Base-by-base conservation (phyloP, 179 eudicot genomes). In the Dionaea muscipula region DNA sequence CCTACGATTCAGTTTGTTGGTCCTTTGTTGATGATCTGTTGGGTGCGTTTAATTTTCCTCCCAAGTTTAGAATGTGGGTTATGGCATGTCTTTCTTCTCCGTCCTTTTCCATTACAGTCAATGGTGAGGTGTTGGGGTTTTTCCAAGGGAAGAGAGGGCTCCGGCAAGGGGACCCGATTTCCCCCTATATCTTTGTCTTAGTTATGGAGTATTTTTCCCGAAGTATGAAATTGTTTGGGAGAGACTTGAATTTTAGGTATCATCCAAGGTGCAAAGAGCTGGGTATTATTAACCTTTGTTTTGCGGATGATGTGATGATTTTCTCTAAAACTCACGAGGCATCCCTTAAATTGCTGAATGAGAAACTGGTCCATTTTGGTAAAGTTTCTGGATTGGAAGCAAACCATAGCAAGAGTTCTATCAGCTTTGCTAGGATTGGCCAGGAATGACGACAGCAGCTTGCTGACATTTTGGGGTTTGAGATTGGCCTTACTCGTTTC, bases 191-290 rank as follows among this genome's bases (percentile, higher is more conserved):
- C 7, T 56, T 56, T 41, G 37, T 25, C 0, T 15, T 56, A 0
- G n/a, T 15, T 2, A 56, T 56, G 49, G 50, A 56, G 4, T 56
- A 56, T 37, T 28, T 56, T 0, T 11, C 47, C 0, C 2, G 50
- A 1, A 7, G 4, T 4, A 31, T 31, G 6, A 31, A 38, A 2
- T 11, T 3, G 2, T 4, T 31, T 4, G 10, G 10, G 36, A 10
- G 36, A 2, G n/a, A 38, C 2, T 1, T 2, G 3, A 12, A 11
- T 3, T 38, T 38, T 14, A 11, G 43, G 3, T 38, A 5, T 38
- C 43, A 38, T 14, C 43, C 43, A 14, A 38, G 2, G 2, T 4
- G 4, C 4, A 4, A 10, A 31, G 10, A 31, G 36, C 36, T 31
- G 4, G 10, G 10, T 2, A 5, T 38, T 38, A 14, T 15, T 5